Evolutionary conservation across 1,139 yeast species (phyloP), one percentile per base, ranked within the genome.

Genomic region (Candida mesenterica): DNA sequence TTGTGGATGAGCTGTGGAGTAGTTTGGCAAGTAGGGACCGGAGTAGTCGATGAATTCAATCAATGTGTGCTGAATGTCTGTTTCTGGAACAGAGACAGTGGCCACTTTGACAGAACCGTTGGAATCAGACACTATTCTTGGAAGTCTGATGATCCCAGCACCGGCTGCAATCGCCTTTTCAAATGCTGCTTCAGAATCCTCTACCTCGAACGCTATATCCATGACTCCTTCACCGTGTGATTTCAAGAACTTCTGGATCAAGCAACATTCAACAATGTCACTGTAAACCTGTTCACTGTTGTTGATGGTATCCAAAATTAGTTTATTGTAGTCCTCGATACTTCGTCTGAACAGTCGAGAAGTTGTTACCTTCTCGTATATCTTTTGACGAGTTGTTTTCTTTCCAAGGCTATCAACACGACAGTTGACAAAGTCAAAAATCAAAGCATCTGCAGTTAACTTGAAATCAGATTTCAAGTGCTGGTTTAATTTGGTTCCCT

Each of bases 211-310:
- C 0, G 87, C 73, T 7, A 86, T 75, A 52, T 86, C 94, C 55
- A 78, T 75, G 4, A 85, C 85, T 3, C 87, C 85, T 50, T 84
- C 92, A 1, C 94, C 90, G 53, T 86, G 95, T 5, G 50, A 52
- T n/a, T 55, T 53, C 12, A 82, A 59, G 51, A 76, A 84, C 5
- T 59, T 49, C 24, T 62, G 61, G 24, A 64, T 51, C 24, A 52
- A 36, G 13, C 45, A 44, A 13, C 65, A 57, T 33, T 59, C 64
- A 41, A 55, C 49, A 16, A 55, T 44, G 14, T 49, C 55, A 15
- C 39, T 35, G 32, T 40, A 37, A 4, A 42, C 32, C 2, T 34
- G 33, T 34, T 56, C 57, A 2, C 59, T 54, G 29, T 43, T 43
- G 16, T 50, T 46, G 20, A 57, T 39, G 1, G 53, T 43, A 12